Conservation (phyloP, 148 eudicot species). For the Arbutus unedo region DNA sequence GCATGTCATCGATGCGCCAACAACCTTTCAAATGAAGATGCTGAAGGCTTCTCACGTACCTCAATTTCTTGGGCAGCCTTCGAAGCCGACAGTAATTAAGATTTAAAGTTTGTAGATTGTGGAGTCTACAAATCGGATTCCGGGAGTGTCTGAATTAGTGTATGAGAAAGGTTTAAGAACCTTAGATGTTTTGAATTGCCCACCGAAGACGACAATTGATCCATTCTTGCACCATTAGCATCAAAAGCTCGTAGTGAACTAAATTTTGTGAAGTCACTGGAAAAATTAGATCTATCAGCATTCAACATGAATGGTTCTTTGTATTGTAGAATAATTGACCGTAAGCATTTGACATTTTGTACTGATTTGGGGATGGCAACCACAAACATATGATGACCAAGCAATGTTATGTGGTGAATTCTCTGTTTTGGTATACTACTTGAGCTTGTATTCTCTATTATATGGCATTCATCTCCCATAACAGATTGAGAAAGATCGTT, state of each 20-base stretch:
- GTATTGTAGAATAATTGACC: background rate
- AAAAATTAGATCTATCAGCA: rapidly evolving
- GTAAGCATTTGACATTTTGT: background rate
- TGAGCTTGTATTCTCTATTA: background rate
- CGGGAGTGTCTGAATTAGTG: background rate
- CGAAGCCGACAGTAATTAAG: background rate
- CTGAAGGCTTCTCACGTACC: background rate
- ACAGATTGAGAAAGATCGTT: conserved; percentile 12
- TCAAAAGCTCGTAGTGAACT: background rate
- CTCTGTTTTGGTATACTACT: background rate
- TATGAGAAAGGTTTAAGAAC: background rate
- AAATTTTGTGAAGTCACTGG: background rate
- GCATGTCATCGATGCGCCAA: background rate
- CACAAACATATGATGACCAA: rapidly evolving
- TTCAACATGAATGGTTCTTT: background rate
- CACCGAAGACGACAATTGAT: background rate
- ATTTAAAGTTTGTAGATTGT: background rate
- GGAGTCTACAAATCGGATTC: background rate
- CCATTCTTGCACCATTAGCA: background rate
- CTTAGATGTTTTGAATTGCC: conserved; percentile 2
- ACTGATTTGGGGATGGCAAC: background rate
- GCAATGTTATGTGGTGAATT: background rate
- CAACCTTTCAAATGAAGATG: background rate
- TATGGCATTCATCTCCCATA: background rate
- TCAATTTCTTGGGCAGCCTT: background rate